Evolutionary conservation across 78 protist species (phyloP).

Genomic region (Dictyostelium firmibasis): DNA sequence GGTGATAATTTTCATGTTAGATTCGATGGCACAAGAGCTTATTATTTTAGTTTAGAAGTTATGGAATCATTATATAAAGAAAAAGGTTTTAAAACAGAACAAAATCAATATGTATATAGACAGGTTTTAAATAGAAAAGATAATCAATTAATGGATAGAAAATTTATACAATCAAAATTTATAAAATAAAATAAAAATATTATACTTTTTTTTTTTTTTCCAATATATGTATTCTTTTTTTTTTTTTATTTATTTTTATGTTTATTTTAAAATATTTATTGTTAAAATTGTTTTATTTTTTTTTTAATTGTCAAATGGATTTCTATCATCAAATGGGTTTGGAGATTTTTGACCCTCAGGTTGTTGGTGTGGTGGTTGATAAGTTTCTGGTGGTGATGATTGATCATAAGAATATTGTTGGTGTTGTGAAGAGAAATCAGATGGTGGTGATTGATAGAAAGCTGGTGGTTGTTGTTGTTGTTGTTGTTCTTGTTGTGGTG

Average conservation of each 20-base stretch:
- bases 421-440: background rate
- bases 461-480: background rate
- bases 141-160: conserved; percentile 68
- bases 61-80: conserved; percentile 34
- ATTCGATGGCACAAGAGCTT: conserved; percentile 88
- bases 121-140: conserved; percentile 63
- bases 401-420: background rate
- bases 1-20: conserved; percentile 81
- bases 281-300: background rate
- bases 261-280: background rate
- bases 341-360: conserved; percentile 9
- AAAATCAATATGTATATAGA: conserved; percentile 57
- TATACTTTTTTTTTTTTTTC: background rate
- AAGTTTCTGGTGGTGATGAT: background rate
- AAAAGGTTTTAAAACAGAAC: conserved; percentile 28
- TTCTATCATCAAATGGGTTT: conserved; percentile 47
- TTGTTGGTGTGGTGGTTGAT: background rate
- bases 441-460: background rate
- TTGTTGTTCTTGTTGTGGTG: background rate
- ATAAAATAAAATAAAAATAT: background rate
- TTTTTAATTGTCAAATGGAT: conserved; percentile 32
- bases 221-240: background rate
- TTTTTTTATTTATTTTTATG: background rate
- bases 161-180: conserved; percentile 75
- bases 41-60: conserved; percentile 63